Base-by-base conservation (phyloP, 441 rosid genomes). In the Erysimum cheiri region DNA sequence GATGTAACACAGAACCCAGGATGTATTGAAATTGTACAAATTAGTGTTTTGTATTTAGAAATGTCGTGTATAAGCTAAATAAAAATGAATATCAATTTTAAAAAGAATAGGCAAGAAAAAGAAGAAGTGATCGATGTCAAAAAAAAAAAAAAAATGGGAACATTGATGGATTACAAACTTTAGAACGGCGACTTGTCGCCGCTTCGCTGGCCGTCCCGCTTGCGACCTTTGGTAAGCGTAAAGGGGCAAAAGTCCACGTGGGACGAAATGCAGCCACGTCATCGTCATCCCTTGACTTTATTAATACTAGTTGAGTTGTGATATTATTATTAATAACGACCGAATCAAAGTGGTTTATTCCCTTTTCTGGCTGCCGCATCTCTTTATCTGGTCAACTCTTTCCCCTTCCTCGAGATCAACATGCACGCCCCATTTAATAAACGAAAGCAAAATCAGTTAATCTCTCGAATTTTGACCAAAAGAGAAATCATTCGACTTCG, bases 331-430 rank as follows among this genome's bases (percentile, higher is more conserved):
- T 22, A 8, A 15, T 1, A 15, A 15, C 56, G 29, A 58, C 68
- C 77, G 64, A 35, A 74, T 67, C 68, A 67, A 67, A 26, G 17
- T 26, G 78, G 73, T 67, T 74, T 74, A 68, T 74, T 74, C 78
- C 32, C 36, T 74, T 46, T 22, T 36, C 64, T 44, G 68, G 19
- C 58, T 59, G 71, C 76, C 76, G 71, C 71, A 58, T 73, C 55
- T 73, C 22, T 32, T 9, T 9, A n/a, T 29, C n/a, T 29, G 39
- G 71, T 67, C 77, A 72, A 72, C 71, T 36, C 43, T 39, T 50
- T 39, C 32, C 17, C 4, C 15, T 40, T 61, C 8, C 1, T 4
- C 46, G 46, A 60, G 14, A 40, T 64, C 71, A 8, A 26, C 37
- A n/a, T 35, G 6, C 24, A 22, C 24, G 24, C 24, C 24, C 11